Percentiles rank a stretch among this genome's conserved stretches.
phyloP scores from a whole-genome alignment of 805 yeast genomes.

The Wickerhamomyces kurtzmanii region DNA sequence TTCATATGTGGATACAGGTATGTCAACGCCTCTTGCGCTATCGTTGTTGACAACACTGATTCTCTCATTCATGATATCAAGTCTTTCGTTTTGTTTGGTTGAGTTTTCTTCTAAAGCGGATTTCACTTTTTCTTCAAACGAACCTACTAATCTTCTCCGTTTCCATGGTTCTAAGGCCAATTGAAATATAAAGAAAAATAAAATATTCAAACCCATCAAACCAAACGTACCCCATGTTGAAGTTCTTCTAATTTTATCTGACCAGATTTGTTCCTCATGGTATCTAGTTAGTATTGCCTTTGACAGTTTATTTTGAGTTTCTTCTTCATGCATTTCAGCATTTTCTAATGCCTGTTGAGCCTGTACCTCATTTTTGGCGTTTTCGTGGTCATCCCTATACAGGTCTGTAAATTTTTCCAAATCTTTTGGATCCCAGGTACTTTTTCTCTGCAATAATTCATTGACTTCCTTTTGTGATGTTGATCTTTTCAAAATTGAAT shows the following conservation, averaged over 20 bases:
- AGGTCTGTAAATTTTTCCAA: slow-evolving; percentile 76
- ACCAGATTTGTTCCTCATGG: slow-evolving; percentile 97
- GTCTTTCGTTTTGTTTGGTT: slow-evolving; percentile 16
- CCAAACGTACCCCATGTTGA: slow-evolving; percentile 96
- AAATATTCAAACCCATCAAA: slow-evolving; percentile 77
- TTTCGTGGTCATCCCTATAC: slow-evolving; percentile 71
- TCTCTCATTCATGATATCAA: slow-evolving; percentile 17
- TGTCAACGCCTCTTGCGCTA: too few relatives aligned
- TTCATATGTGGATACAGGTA: too few relatives aligned
- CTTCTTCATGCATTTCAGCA: slow-evolving; percentile 58
- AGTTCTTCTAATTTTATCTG: slow-evolving; percentile 88
- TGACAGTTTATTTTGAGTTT: slow-evolving; percentile 56
- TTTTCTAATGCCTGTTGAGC: slow-evolving; percentile 37
- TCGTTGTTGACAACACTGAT: slow-evolving; percentile 3
- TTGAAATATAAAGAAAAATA: slow-evolving; percentile 74
- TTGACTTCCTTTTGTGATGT: slow-evolving; percentile 77
- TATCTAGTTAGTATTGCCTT: slow-evolving; percentile 79
- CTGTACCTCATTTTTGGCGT: slow-evolving; percentile 49
- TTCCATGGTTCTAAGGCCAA: slow-evolving; percentile 93
- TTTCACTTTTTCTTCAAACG: slow-evolving; percentile 76
- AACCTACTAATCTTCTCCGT: slow-evolving; percentile 64
- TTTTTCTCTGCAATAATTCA: slow-evolving; percentile 77
- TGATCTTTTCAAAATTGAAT: slow-evolving; percentile 55
- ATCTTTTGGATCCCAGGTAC: slow-evolving; percentile 71
- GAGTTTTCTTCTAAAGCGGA: slow-evolving; percentile 32